Evolutionary conservation across 2,329 filamentous ascomycete species (phyloP), one percentile per base, ranked within the genome.

Genomic region (Zasmidium citrigriseum): DNA sequence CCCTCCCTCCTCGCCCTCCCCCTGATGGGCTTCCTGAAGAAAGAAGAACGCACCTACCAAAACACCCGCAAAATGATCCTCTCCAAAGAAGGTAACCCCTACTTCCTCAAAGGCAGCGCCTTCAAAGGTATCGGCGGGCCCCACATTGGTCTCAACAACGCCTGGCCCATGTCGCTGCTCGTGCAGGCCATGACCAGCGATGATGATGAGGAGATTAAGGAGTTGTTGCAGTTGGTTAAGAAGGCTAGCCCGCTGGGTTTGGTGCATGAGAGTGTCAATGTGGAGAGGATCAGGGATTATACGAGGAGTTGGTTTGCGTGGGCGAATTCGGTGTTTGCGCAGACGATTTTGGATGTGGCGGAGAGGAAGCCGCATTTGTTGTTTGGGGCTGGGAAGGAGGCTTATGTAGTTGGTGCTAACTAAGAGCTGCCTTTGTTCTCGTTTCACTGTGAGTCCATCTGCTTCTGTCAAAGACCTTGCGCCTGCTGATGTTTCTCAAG

Each of bases 221-320:
- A 84, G 50, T 90, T 89, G 62, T 75, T 99, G 23, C 79, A 86
- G 7, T 74, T 88, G 27, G 95, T 99, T 41, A 86, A 95, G 59
- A 82, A 86, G 60, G 89, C 89, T 1, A 89, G 89, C 61, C 82
- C 81, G 53, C 80, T 96, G 10, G 95, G 95, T 0, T 77, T 99
- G 50, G 82, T 99, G 1, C 93, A 99, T 69, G 95, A 99, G 78
- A 96, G 90, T 68, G 86, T 99, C 44, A 86, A 96, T 68, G 93
- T 98, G 4, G 87, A 93, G 61, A 77, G 83, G 58, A 77, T 82
- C 29, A 77, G 75, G 44, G 80, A 84, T 38, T 98, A 95, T 74
- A 97, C 93, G 1, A 82, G 92, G 64, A 91, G 89, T 70, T 98
- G 93, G 93, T 98, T 98, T 73, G 91, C 93, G 2, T 98, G 93